These are phyloP conservation scores for Penicillium arizonense DNA, from an alignment of 495 filamentous ascomycete genomes.

Conservation along the genomic window DNA sequence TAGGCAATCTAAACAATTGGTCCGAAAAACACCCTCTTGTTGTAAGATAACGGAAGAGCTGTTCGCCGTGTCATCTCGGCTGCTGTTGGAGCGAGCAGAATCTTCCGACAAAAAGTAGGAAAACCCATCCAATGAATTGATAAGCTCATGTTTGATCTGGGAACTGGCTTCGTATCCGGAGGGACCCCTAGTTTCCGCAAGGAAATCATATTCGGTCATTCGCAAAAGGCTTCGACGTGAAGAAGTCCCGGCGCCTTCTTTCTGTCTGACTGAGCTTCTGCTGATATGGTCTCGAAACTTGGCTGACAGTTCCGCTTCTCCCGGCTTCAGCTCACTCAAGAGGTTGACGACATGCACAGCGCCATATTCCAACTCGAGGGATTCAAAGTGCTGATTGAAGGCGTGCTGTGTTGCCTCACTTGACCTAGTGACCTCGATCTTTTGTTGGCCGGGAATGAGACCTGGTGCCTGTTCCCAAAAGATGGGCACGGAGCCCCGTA, in stretches of 20 bases:
- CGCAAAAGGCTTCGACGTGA: conserved; percentile 68
- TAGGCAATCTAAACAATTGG: conserved; percentile 94
- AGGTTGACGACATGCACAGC: conserved; percentile 89
- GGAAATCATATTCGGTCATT: conserved; percentile 89
- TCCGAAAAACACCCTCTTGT: conserved; percentile 92
- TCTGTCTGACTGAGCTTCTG: conserved; percentile 62
- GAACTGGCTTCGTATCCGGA: conserved; percentile 85
- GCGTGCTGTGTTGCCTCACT: conserved; percentile 90
- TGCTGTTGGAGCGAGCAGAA: conserved; percentile 16
- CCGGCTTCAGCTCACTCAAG: conserved; percentile 79
- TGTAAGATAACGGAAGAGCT: conserved; percentile 72
- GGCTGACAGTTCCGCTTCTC: conserved; percentile 76
- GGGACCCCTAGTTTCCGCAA: conserved; percentile 86
- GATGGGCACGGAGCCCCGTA: conserved; percentile 87
- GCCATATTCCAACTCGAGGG: conserved; percentile 79
- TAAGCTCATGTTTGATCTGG: conserved; percentile 70
- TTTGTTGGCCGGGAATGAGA: conserved; percentile 88
- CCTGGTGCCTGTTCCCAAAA: conserved; percentile 96
- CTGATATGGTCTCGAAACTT: conserved; percentile 75
- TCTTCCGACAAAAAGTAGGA: conserved; percentile 86
- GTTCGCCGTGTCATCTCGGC: conserved; percentile 24
- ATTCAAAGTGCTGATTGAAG: conserved; percentile 90
- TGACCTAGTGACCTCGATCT: conserved; percentile 87
- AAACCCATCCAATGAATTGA: conserved; percentile 77
- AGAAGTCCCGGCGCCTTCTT: conserved; percentile 33